Percentiles rank a stretch among this genome's conserved stretches.
These are phyloP conservation scores for Thozetella sp. DNA, from an alignment of 495 filamentous ascomycete species.

Conservation along the genomic window DNA sequence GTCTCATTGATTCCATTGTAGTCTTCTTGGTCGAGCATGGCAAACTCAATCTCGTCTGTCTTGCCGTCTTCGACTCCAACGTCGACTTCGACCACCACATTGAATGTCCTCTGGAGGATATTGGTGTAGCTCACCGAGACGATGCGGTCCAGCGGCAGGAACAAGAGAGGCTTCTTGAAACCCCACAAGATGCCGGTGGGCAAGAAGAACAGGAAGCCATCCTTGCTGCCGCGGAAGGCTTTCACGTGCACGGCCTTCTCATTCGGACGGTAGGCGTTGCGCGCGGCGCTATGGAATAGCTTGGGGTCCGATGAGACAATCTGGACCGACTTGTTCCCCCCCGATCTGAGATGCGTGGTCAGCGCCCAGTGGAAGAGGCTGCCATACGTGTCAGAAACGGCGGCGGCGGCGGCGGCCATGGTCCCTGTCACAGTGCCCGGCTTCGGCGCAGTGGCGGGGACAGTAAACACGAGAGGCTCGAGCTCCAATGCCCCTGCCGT, in stretches of 20 bases:
- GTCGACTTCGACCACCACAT: slow-evolving; percentile 74
- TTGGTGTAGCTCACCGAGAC: slow-evolving; percentile 85
- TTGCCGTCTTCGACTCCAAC: slow-evolving; percentile 38
- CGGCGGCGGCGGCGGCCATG: slow-evolving; percentile 42
- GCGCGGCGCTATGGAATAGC: slow-evolving; percentile 75
- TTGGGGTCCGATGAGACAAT: slow-evolving; percentile 71
- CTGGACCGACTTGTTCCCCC: slow-evolving; percentile 50
- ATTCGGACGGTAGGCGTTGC: slow-evolving; percentile 82
- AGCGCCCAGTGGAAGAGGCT: slow-evolving; percentile 65
- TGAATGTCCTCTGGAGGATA: slow-evolving; percentile 91
- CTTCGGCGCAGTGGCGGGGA: slow-evolving; percentile 74
- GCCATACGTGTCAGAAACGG: slow-evolving; percentile 61
- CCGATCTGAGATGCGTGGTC: slow-evolving; percentile 58
- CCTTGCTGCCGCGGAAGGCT: slow-evolving; percentile 90
- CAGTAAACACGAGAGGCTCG: slow-evolving; percentile 85
- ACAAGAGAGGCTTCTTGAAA: slow-evolving; percentile 93
- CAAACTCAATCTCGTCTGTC: slow-evolving; percentile 76
- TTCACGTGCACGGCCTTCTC: slow-evolving; percentile 94
- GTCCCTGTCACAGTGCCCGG: slow-evolving; percentile 50
- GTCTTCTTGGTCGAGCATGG: slow-evolving; percentile 86
- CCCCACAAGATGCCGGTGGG: slow-evolving; percentile 86
- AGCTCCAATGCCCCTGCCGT: slow-evolving; percentile 29
- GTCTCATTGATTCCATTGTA: slow-evolving; percentile 75
- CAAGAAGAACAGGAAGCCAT: slow-evolving; percentile 91
- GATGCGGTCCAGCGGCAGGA: slow-evolving; percentile 79